A percentile compares a stretch with the other conserved stretches of the same genome.
These are phyloP conservation scores for Epichloe glyceriae DNA, from an alignment of 2,329 filamentous ascomycete genomes.

Conservation along the genomic window DNA sequence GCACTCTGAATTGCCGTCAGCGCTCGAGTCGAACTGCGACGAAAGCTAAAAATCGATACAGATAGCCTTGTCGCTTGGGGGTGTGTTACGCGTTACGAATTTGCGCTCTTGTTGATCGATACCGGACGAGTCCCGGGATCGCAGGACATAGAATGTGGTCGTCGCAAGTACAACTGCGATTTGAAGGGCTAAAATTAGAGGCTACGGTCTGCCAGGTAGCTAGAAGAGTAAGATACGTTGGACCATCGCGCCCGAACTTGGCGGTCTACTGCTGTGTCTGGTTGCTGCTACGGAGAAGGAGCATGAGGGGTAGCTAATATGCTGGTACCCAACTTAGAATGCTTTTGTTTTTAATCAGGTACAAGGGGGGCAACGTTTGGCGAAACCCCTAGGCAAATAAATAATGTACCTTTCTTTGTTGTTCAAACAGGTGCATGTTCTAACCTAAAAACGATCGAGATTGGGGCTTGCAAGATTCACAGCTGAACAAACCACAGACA, in stretches of 20 bases:
- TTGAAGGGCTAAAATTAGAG: background rate
- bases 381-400: too few species aligned
- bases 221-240: too few species aligned
- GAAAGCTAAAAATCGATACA: background rate
- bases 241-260: too few species aligned
- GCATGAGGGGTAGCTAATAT: too few species aligned
- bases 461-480: too few species aligned
- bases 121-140: background rate
- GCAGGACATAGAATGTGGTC: background rate
- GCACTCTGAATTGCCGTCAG: background rate
- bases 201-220: background rate
- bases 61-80: background rate
- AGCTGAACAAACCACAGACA: too few species aligned
- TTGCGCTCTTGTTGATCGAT: background rate
- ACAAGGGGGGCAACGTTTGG: too few species aligned
- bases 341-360: too few species aligned
- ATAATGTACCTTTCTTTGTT: too few species aligned
- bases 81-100: background rate
- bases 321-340: too few species aligned
- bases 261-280: background rate
- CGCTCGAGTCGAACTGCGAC: background rate
- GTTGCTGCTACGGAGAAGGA: background rate
- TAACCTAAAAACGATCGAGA: too few species aligned
- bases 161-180: background rate
- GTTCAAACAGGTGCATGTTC: too few species aligned